Evolutionary conservation across 2,329 filamentous ascomycete species (phyloP), one percentile per base, ranked within the genome.

Genomic region (Daldinia eschscholtzii): DNA sequence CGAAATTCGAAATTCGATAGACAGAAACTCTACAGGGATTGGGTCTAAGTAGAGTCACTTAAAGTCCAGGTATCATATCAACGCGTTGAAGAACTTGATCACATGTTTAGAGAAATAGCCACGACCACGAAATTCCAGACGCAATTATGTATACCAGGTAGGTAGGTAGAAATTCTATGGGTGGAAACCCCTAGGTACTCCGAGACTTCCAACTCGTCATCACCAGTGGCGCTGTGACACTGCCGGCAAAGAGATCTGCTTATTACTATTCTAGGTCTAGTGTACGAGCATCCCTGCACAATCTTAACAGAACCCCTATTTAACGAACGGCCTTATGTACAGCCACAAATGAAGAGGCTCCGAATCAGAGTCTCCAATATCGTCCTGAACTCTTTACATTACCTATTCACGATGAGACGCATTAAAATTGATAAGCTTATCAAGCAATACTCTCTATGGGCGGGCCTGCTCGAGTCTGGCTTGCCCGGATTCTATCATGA

Each of bases 221-320:
- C 48, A 23, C 20, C 20, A 23, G n/a, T 58, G 23, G 55, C 35
- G 13, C 13, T 39, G 35, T 39, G 35, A 12, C 55, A 53, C 44
- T 60, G 53, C 64, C 46, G 33, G 48, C 35, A 23, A 35, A 13
- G 56, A 56, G 57, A 37, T 15, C 59, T 37, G 13, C 6, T 15
- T 57, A 2, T 41, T 42, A 42, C 53, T 12, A 33, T 64, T 65
- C 18, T 30, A 23, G 44, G 48, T 13, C 18, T 70, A 68, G 68
- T 68, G 68, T 70, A 70, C 68, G 68, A 68, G 62, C 6, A 61
- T 65, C 68, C 68, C 58, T 68, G 62, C 20, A 58, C 12, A 20
- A 30, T 26, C 12, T 52, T 26, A 30, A 50, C 26, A 50, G 13
- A 2, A 6, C 44, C 44, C 53, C 63, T 48, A 33, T 50, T 57